These are phyloP conservation scores for Trametes villosa DNA, from an alignment of 768 basidiomycete species.

Conservation along the genomic window DNA sequence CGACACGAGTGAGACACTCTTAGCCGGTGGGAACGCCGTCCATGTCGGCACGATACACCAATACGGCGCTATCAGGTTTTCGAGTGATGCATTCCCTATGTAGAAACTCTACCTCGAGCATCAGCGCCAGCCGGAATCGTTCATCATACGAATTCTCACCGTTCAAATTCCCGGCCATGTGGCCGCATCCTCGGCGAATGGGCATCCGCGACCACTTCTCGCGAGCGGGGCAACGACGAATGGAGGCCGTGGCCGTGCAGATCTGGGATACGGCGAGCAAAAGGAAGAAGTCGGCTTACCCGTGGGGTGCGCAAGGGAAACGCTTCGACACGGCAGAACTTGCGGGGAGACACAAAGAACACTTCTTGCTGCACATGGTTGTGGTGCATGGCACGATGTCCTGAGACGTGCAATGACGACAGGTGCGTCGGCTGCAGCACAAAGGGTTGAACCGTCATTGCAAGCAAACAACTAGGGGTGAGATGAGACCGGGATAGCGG, in stretches of 20 bases:
- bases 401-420: no score
- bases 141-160: constrained; percentile 12
- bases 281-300: background rate
- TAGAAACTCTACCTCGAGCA: constrained; percentile 5
- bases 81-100: constrained; percentile 2
- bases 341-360: no score
- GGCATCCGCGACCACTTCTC: background rate
- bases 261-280: background rate
- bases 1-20: no score
- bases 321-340: background rate
- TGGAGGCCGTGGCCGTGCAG: background rate
- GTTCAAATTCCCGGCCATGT: background rate
- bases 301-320: background rate
- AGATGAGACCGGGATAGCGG: no score
- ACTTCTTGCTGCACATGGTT: no score
- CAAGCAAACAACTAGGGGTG: no score
- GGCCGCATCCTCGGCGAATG: background rate
- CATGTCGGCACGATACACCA: background rate
- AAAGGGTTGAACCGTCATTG: no score
- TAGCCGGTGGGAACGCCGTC: background rate
- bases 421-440: no score
- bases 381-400: no score
- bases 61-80: background rate
- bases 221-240: background rate
- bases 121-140: no score